A percentile compares a stretch with the other conserved stretches of the same genome.
Evolutionary conservation across 1,284 basidiomycete genomes (phyloP).

Genomic region (Phellinidium pouzarii): DNA sequence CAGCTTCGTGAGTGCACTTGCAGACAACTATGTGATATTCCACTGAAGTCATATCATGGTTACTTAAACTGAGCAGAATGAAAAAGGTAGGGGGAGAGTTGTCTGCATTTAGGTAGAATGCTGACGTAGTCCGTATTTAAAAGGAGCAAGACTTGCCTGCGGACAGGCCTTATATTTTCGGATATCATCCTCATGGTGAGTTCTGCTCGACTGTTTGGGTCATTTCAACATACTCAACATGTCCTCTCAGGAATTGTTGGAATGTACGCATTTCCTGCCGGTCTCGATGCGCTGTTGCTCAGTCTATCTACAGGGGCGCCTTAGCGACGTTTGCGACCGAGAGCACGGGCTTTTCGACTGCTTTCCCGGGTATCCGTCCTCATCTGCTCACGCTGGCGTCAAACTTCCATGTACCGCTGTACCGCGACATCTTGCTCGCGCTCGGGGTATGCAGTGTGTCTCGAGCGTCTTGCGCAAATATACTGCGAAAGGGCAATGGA

Average conservation of each 20-base stretch:
- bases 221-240: slow-evolving; percentile 1
- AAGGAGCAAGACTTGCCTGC: slow-evolving; percentile 86
- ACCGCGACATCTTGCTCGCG: slow-evolving; percentile 83
- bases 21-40: slow-evolving; percentile 12
- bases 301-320: slow-evolving; percentile 62
- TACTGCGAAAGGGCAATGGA: slow-evolving; percentile 69
- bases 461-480: slow-evolving; percentile 84
- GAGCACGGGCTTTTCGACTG: slow-evolving; percentile 88
- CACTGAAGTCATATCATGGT: neutral
- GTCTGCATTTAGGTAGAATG: neutral
- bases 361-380: slow-evolving; percentile 88
- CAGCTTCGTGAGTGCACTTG: slow-evolving; percentile 65
- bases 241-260: slow-evolving; percentile 71
- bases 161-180: slow-evolving; percentile 92
- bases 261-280: slow-evolving; percentile 40
- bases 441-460: slow-evolving; percentile 91
- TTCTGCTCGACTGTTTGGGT: slow-evolving; percentile 13
- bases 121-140: slow-evolving; percentile 5
- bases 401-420: slow-evolving; percentile 92
- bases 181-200: slow-evolving; percentile 92
- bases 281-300: neutral
- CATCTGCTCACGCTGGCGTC: slow-evolving; percentile 87
- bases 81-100: slow-evolving; percentile 41
- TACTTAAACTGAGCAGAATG: slow-evolving; percentile 39
- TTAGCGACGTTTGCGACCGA: slow-evolving; percentile 93